Evolutionary conservation across 2,329 filamentous ascomycete species (phyloP).

Genomic region (Tympanopsis confertula): DNA sequence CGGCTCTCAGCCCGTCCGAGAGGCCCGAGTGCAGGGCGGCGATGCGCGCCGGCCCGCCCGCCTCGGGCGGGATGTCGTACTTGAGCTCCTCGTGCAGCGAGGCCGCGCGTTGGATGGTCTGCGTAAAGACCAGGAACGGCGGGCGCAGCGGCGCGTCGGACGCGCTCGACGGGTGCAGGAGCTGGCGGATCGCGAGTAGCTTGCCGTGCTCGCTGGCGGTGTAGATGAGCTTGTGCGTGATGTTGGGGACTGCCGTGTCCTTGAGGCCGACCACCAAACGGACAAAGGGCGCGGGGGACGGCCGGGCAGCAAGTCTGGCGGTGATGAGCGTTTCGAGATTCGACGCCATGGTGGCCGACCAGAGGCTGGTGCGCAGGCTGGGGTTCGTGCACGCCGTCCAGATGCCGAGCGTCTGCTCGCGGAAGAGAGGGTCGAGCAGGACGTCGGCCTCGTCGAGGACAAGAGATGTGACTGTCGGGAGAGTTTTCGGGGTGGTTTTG

Average conservation of each 20-base stretch:
- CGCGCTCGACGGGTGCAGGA: constrained; percentile 63
- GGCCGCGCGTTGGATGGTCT: constrained; percentile 82
- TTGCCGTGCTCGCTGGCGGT: constrained; percentile 90
- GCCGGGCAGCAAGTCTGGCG: constrained; percentile 49
- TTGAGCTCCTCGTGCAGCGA: constrained; percentile 81
- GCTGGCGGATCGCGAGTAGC: constrained; percentile 77
- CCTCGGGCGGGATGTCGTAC: constrained; percentile 85
- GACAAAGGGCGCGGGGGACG: constrained; percentile 42
- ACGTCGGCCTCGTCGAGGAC: constrained; percentile 93
- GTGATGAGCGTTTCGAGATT: constrained; percentile 72
- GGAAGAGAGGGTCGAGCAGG: constrained; percentile 80
- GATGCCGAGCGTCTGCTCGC: constrained; percentile 73
- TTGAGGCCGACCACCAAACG: constrained; percentile 92
- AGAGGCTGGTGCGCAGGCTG: constrained; percentile 66
- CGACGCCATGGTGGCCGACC: constrained; percentile 95
- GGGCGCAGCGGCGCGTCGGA: constrained; percentile 59
- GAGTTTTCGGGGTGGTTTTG: constrained; percentile 29
- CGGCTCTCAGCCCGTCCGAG: constrained; percentile 60
- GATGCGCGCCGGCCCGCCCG: constrained; percentile 72
- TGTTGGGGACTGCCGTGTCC: constrained; percentile 86
- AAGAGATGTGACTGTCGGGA: constrained; percentile 64
- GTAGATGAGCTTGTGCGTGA: constrained; percentile 79
- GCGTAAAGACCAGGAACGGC: constrained; percentile 89
- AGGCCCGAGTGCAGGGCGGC: constrained; percentile 84
- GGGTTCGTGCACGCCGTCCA: constrained; percentile 69